Evolutionary conservation across 441 rosid species (phyloP), one percentile per base, ranked within the genome.

Genomic region (Euphorbia corollata): DNA sequence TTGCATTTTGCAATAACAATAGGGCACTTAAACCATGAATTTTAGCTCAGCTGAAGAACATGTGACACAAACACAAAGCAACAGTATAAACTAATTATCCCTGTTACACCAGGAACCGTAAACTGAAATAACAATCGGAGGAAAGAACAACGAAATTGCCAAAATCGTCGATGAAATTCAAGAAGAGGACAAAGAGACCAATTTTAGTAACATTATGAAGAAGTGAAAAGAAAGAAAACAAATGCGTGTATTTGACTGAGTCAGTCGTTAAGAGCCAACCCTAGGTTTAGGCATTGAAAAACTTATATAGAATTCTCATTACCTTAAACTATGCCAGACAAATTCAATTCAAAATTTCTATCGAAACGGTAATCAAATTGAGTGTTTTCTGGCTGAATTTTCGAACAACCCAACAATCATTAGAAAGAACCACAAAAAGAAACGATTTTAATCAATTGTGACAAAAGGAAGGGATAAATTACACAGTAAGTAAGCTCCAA

Each of bases 91-190:
- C 15, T 45, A 41, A 12, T 43, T n/a, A 19, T 54, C 50, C 47
- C 9, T 34, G 39, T 32, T 63, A n/a, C 38, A 36, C 20, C 57
- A 50, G 57, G 23, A 68, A 47, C 50, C 13, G 48, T 18, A 24
- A 58, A 36, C 1, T 22, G 19, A 16, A 68, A 7, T 22, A 67
- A 16, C 3, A 19, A 59, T 68, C 2, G 56, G 53, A 24, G 57
- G 67, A 47, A 50, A 64, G 2, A 39, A 50, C 45, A 9, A 65
- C 47, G 68, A 65, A 64, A 64, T 64, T 30, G 68, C 59, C 59
- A 50, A 32, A 64, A 30, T 18, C 22, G 12, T 18, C 59, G 10
- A 51, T 53, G 18, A 32, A 64, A 50, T 30, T 34, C n/a, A 16
- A 18, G 47, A 51, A 50, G 47, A 64, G 22, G 48, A 65, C 32